Base-by-base conservation (phyloP, 495 filamentous ascomycete genomes). In the Neurospora sp. region DNA sequence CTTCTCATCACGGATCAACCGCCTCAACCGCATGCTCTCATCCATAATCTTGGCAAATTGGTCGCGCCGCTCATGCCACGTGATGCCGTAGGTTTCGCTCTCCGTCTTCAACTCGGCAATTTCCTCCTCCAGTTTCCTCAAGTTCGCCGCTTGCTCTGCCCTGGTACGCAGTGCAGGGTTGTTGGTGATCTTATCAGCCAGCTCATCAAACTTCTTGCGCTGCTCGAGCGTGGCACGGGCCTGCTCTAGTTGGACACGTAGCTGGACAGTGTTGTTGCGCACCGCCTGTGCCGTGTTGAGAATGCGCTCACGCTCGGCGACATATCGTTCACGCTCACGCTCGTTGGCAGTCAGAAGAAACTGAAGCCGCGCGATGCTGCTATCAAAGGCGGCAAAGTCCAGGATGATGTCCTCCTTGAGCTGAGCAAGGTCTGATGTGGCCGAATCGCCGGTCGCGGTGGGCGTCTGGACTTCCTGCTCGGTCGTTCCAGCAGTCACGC, bases 21-120 rank as follows among this genome's bases (percentile, higher is more conserved):
- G 88, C 69, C 94, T 86, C 76, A 98, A 86, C 74, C 93, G 87
- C 89, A 92, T 92, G 5, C 94, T 92, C 84, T 98, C 94, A 46
- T 94, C 93, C 73, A 97, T 92, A 78, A 99, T 96, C 75, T 89
- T 86, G 14, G 91, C 92, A 82, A 98, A 99, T 82, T 97, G 94
- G 77, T 92, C 91, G 48, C 94, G 83, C 41, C 96, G 86, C 80
- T 97, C 93, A 20, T 87, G 83, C 95, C 95, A 98, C 5, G 93
- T 97, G 70, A 85, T 85, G 11, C 89, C 90, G 81, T 96, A 97
- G 42, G 91, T 89, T 81, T 88, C 86, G 79, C 92, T 92, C 83
- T 98, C 94, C 62, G 88, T 87, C 82, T 96, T 89, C 77, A 99
- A 82, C 75, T 97, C 95, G 1, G 87, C 87, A 80, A 97, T 98